Percentiles rank a stretch among this genome's conserved stretches.
phyloP scores from a whole-genome alignment of 108 stramenopile genomes.

The Stephanodiscus minutulus region DNA sequence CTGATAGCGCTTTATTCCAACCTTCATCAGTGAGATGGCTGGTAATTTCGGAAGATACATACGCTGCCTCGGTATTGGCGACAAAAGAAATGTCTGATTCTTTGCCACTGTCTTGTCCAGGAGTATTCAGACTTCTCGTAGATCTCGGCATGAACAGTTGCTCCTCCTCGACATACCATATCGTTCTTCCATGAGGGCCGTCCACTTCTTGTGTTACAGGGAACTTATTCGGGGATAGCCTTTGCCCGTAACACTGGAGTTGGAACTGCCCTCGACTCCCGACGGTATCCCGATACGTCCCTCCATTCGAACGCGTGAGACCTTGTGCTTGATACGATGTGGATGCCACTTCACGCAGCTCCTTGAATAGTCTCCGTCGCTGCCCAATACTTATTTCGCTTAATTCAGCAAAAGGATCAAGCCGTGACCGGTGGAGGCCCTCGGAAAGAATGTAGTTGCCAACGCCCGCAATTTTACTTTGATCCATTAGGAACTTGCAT shows the following conservation, averaged over 20 bases:
- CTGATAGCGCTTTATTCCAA: slow-evolving; percentile 59
- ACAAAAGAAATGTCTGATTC: not conserved
- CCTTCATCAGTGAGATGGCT: slow-evolving; percentile 52
- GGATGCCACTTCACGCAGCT: slow-evolving; percentile 51
- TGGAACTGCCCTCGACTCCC: slow-evolving; percentile 63
- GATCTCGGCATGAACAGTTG: slow-evolving; percentile 70
- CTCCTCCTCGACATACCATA: slow-evolving; percentile 75
- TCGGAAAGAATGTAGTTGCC: slow-evolving; percentile 88
- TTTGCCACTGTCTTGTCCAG: slow-evolving; percentile 8
- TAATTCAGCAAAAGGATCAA: slow-evolving; percentile 80
- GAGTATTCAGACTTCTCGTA: slow-evolving; percentile 11
- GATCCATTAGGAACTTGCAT: slow-evolving; percentile 90
- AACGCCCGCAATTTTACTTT: slow-evolving; percentile 55
- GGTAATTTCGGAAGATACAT: slow-evolving; percentile 18
- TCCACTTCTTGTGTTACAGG: slow-evolving; percentile 61
- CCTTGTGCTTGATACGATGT: slow-evolving; percentile 70
- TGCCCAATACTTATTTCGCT: slow-evolving; percentile 55
- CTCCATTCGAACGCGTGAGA: slow-evolving; percentile 56
- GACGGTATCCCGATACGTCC: slow-evolving; percentile 53
- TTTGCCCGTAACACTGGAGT: slow-evolving; percentile 76
- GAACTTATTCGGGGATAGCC: slow-evolving; percentile 54
- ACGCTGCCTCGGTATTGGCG: slow-evolving; percentile 8
- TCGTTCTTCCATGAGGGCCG: slow-evolving; percentile 80
- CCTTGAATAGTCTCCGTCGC: slow-evolving; percentile 47
- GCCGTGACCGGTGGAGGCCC: slow-evolving; percentile 64